Conservation (phyloP, 768 basidiomycete genomes). For the Mycena metata region DNA sequence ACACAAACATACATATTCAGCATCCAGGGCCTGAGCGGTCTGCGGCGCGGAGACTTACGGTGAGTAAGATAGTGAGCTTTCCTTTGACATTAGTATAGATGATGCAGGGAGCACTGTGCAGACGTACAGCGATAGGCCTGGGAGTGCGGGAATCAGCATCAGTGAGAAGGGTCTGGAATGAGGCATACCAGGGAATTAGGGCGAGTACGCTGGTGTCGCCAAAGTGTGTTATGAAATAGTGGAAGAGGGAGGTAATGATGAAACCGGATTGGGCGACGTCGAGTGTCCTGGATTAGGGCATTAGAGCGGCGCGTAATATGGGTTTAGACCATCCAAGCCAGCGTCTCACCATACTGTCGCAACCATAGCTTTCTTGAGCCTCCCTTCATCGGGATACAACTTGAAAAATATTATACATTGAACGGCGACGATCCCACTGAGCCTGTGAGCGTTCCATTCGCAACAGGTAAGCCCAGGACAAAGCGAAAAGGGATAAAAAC, state of each 20-base stretch:
- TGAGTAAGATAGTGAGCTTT: conserved; percentile 32
- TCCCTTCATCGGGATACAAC: conserved; percentile 40
- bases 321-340: no score
- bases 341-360: conserved; percentile 39
- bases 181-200: conserved; percentile 42
- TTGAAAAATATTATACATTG: conserved; percentile 47
- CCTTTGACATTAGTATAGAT: neutral
- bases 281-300: conserved; percentile 31
- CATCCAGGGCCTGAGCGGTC: no score
- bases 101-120: neutral
- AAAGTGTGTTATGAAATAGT: conserved; percentile 42
- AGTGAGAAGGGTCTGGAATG: neutral
- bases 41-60: conserved; percentile 14
- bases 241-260: conserved; percentile 38
- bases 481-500: no score
- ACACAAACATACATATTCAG: neutral
- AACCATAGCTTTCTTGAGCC: conserved; percentile 33
- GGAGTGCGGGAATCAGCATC: neutral
- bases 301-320: no score
- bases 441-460: conserved; percentile 20
- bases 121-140: conserved; percentile 33
- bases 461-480: no score
- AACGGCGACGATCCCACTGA: conserved; percentile 42
- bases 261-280: conserved; percentile 41
- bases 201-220: conserved; percentile 18